Percentiles rank a stretch among this genome's conserved stretches.
Evolutionary conservation across 495 filamentous ascomycete species (phyloP).

Genomic region (Podospora sp.): DNA sequence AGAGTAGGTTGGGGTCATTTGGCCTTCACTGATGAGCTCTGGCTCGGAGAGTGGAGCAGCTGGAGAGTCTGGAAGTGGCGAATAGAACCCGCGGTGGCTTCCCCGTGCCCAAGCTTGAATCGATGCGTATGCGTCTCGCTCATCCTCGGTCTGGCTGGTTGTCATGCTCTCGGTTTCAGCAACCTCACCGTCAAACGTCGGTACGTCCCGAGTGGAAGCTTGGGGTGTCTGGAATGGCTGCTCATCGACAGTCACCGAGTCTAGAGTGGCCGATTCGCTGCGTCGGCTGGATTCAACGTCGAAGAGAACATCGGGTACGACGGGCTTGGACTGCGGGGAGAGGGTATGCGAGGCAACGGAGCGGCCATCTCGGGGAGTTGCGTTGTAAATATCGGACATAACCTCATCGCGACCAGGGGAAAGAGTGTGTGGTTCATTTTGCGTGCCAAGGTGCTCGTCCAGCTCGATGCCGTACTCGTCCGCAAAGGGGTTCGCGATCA

Average conservation of each 20-base stretch:
- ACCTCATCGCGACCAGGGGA: conserved; percentile 48
- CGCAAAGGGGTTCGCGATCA: conserved; percentile 60
- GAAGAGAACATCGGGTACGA: conserved; percentile 33
- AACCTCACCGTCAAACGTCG: conserved; percentile 40
- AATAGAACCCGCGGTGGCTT: conserved; percentile 52
- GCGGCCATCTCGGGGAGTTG: conserved; percentile 42
- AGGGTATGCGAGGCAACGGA: conserved; percentile 27
- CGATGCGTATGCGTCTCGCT: conserved; percentile 46
- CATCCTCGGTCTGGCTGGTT: conserved; percentile 43
- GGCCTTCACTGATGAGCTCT: conserved; percentile 49
- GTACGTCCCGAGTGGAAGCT: conserved; percentile 13
- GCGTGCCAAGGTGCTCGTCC: conserved; percentile 42
- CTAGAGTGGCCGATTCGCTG: conserved; percentile 23
- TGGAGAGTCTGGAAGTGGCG: conserved; percentile 49
- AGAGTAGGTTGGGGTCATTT: conserved; percentile 56
- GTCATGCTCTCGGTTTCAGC: conserved; percentile 50
- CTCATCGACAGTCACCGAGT: conserved; percentile 11
- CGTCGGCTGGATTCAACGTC: conserved; percentile 33
- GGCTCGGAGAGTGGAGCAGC: conserved; percentile 43
- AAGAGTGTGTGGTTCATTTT: conserved; percentile 31
- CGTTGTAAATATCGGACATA: conserved; percentile 56
- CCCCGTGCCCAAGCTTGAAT: conserved; percentile 61
- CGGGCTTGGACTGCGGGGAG: conserved; percentile 26
- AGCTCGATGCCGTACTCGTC: conserved; percentile 59
- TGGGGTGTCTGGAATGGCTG: background rate